A percentile compares a stretch with the other conserved stretches of the same genome.
Evolutionary conservation across 1,284 basidiomycete species (phyloP).

Genomic region (Uromyces viciae-fabae): DNA sequence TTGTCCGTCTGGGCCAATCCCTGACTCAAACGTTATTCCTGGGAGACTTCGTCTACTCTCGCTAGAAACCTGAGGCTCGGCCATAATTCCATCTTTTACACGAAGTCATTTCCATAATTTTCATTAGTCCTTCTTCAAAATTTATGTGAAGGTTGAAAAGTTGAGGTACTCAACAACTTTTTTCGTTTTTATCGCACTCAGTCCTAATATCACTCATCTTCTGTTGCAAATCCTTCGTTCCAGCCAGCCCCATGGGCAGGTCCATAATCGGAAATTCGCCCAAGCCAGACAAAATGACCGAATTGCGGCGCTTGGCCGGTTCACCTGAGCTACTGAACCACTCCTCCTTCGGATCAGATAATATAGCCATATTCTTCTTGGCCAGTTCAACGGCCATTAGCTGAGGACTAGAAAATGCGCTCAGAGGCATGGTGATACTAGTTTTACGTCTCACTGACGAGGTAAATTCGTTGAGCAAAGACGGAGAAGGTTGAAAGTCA

Average conservation of each 20-base stretch:
- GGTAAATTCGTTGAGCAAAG: neutral
- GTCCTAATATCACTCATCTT: no score
- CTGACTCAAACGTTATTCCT: neutral
- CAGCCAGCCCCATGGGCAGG: neutral
- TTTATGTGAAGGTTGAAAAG: no score
- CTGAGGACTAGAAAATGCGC: neutral
- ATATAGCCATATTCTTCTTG: neutral
- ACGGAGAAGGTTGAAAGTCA: neutral
- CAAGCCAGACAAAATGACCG: conserved; percentile 1
- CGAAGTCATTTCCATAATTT: no score
- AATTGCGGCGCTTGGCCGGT: neutral
- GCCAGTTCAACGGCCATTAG: neutral
- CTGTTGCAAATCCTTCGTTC: no score
- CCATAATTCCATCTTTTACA: no score
- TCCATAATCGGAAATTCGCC: conserved; percentile 27
- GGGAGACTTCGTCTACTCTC: neutral
- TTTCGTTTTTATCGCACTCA: no score
- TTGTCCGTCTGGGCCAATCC: neutral
- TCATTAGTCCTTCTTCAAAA: no score
- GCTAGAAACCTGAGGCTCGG: no score
- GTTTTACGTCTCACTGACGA: neutral
- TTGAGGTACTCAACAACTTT: no score
- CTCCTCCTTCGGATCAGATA: neutral
- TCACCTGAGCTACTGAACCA: neutral
- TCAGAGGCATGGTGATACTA: neutral